Conservation (phyloP, 768 basidiomycete genomes). For the Naganishia antarctica region DNA sequence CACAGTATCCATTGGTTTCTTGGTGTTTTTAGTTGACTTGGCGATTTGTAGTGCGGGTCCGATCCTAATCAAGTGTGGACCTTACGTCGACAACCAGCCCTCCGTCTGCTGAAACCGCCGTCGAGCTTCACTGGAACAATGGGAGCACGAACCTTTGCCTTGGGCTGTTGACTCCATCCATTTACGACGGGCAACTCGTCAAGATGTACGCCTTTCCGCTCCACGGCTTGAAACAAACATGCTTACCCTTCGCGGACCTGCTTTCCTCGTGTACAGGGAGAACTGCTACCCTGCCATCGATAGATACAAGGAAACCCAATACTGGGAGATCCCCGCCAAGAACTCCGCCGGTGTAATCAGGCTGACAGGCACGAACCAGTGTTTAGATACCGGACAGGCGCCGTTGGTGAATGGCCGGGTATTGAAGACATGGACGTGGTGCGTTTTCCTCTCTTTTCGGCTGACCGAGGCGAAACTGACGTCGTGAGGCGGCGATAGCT, state of each 20-base stretch:
- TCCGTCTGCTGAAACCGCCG: background rate
- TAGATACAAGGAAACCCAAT: conserved; percentile 11
- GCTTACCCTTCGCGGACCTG: too few relatives aligned
- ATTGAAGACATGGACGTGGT: conserved; percentile 28
- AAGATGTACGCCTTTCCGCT: background rate
- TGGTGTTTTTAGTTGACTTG: background rate
- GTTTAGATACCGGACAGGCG: conserved; percentile 18
- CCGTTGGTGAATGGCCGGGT: conserved; percentile 13
- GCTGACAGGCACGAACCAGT: conserved; percentile 20
- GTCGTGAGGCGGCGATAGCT: background rate
- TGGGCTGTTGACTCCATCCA: background rate
- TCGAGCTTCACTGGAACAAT: background rate
- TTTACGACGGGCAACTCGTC: conserved; percentile 3
- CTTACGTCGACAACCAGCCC: background rate
- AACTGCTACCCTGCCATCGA: background rate
- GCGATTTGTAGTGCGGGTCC: background rate
- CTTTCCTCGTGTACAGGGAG: background rate
- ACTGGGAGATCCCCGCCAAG: conserved; percentile 17
- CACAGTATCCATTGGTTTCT: background rate
- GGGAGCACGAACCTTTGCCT: background rate
- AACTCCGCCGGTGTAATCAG: conserved; percentile 8
- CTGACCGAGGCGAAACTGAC: too few relatives aligned
- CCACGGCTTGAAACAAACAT: too few relatives aligned
- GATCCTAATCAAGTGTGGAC: conserved; percentile 4
- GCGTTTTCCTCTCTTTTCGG: background rate